Base-by-base conservation (phyloP, 257 asterid species). In the Petrea volubilis region DNA sequence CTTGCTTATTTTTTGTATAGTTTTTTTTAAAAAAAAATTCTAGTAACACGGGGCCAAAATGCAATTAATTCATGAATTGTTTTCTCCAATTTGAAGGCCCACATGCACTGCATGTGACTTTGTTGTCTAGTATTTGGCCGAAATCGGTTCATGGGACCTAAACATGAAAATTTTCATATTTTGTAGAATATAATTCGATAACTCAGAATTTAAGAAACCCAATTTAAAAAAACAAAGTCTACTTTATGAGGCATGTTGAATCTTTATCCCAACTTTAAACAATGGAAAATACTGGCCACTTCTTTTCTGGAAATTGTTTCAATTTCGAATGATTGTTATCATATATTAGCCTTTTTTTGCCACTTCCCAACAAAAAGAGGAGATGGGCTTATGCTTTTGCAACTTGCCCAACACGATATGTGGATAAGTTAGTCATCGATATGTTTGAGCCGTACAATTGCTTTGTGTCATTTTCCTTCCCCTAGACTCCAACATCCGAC, bases 401-500 rank as follows among this genome's bases (percentile, higher is more conserved):
- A 68, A 60, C 40, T 60, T 50, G 79, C 59, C 66, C 60, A 75
- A 75, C 71, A 68, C 38, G 70, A 60, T 51, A 18, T 68, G 43
- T 28, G 17, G 79, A 75, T 75, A 61, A 61, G 46, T 68, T 61
- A 20, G 25, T 49, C n/a, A 49, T 60, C 41, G 7, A 24, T 14
- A 18, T 47, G 62, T 43, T 59, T 13, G 52, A n/a, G 29, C 71
- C 62, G 72, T 56, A 62, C 61, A 52, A 9, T 20, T 52, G 62
- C 66, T 75, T 43, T 13, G 57, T 41, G 61, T 61, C 51, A 9
- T 41, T 68, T 60, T 55, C 66, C 10, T 69, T 49, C 58, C 14
- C 79, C 62, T 8, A n/a, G 44, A 2, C 62, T 21, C 76, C 75
- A 75, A 75, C 70, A 68, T 62, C n/a, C n/a, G n/a, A n/a, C n/a